Conservation (phyloP, 352 stramenopile genomes). For the Globisporangium radiosum region DNA sequence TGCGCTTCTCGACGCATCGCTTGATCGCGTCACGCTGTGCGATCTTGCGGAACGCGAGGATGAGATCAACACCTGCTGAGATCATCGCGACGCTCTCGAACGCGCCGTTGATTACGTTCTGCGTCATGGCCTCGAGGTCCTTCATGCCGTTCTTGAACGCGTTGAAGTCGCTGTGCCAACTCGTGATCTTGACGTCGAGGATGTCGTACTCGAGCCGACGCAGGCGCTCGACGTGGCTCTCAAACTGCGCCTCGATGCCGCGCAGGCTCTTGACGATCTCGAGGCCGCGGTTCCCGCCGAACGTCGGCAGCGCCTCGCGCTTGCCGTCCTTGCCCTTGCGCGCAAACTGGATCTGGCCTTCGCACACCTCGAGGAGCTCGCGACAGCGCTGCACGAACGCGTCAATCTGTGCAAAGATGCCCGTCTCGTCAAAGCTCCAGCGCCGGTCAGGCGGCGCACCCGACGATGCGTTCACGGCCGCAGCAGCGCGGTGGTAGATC, state of each 20-base stretch:
- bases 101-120: slow-evolving; percentile 93
- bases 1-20: slow-evolving; percentile 91
- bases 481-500: slow-evolving; percentile 65
- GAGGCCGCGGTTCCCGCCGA: slow-evolving; percentile 88
- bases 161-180: slow-evolving; percentile 95
- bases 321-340: slow-evolving; percentile 72
- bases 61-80: slow-evolving; percentile 82
- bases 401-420: slow-evolving; percentile 95
- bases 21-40: slow-evolving; percentile 91
- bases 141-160: slow-evolving; percentile 95
- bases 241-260: slow-evolving; percentile 91
- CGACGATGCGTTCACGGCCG: slow-evolving; percentile 52
- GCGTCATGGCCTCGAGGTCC: slow-evolving; percentile 94
- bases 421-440: slow-evolving; percentile 92
- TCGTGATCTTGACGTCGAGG: slow-evolving; percentile 92
- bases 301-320: slow-evolving; percentile 71
- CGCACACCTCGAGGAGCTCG: slow-evolving; percentile 93
- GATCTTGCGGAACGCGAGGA: slow-evolving; percentile 91
- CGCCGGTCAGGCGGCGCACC: slow-evolving; percentile 37
- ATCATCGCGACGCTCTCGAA: slow-evolving; percentile 92
- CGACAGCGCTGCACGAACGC: slow-evolving; percentile 94
- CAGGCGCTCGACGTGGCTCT: slow-evolving; percentile 85
- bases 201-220: slow-evolving; percentile 91
- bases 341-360: slow-evolving; percentile 94
- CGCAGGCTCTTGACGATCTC: slow-evolving; percentile 91